These are phyloP conservation scores for Barnettozyma vustinii DNA, from an alignment of 805 yeast species.

Conservation along the genomic window DNA sequence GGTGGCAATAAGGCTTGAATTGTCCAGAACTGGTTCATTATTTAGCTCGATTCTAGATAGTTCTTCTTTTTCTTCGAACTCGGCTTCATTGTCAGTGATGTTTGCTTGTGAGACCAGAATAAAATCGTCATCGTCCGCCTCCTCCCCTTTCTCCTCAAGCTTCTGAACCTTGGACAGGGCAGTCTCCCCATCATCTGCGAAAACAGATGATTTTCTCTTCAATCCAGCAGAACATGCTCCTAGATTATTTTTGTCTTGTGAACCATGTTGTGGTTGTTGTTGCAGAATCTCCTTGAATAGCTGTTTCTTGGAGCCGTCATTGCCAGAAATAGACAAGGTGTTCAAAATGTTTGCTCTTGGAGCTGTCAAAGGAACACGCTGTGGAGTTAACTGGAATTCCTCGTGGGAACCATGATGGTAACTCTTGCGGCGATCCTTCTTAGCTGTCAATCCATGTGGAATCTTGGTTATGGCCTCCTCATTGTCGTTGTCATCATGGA, in stretches of 20 bases:
- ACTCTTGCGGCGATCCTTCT: conserved; percentile 26
- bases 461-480: conserved; percentile 25
- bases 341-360: conserved; percentile 27
- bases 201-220: conserved; percentile 10
- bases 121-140: conserved; percentile 1
- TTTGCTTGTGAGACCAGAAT: conserved; percentile 11
- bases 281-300: conserved; percentile 8
- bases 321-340: conserved; percentile 16
- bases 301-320: conserved; percentile 21
- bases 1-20: conserved; percentile 7
- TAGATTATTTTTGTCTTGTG: conserved; percentile 1
- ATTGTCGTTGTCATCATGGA: conserved; percentile 13
- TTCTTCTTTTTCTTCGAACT: conserved; percentile 25
- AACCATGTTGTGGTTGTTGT: neutral
- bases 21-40: conserved; percentile 7
- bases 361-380: conserved; percentile 27
- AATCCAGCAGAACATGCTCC: neutral
- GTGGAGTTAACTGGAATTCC: conserved; percentile 15
- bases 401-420: conserved; percentile 11
- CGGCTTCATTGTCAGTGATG: conserved; percentile 21
- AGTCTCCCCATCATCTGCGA: conserved; percentile 2
- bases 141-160: neutral
- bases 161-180: conserved; percentile 4
- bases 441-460: conserved; percentile 41
- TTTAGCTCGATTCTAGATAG: conserved; percentile 23